phyloP scores from a whole-genome alignment of 768 basidiomycete genomes.

The Sutorius australiensis region DNA sequence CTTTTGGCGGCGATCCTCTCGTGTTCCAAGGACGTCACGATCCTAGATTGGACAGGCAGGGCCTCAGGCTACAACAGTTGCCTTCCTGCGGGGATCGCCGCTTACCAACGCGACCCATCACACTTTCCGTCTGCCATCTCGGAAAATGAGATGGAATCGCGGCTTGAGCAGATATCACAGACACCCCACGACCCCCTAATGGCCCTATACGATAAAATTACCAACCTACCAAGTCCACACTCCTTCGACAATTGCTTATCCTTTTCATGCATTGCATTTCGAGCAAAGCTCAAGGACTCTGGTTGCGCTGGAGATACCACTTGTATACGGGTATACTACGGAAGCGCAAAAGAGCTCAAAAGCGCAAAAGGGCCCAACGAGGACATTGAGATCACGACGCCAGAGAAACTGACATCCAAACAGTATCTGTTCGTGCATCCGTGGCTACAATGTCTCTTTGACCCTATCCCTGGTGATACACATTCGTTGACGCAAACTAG shows the following conservation, averaged over 20 bases:
- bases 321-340: too few relatives aligned
- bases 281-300: too few relatives aligned
- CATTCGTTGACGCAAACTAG: neutral
- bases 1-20: constrained; percentile 17
- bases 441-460: constrained; percentile 13
- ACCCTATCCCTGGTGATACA: constrained; percentile 8
- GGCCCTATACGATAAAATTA: constrained; percentile 9
- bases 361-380: too few relatives aligned
- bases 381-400: constrained; percentile 12
- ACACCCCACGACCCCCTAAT: constrained; percentile 4
- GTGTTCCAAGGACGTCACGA: constrained; percentile 10
- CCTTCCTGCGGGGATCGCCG: constrained; percentile 17
- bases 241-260: constrained; percentile 16
- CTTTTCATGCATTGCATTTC: constrained; percentile 15
- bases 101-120: constrained; percentile 11
- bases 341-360: too few relatives aligned
- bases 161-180: neutral
- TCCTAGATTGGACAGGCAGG: constrained; percentile 20
- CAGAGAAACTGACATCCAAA: constrained; percentile 12
- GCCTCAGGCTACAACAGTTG: constrained; percentile 23
- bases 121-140: constrained; percentile 6
- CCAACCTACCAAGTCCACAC: constrained; percentile 10
- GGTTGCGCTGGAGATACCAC: too few relatives aligned
- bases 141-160: constrained; percentile 9
- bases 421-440: too few relatives aligned